Evolutionary conservation across 2,329 filamentous ascomycete species (phyloP).

Genomic region (Xylaria sp.): DNA sequence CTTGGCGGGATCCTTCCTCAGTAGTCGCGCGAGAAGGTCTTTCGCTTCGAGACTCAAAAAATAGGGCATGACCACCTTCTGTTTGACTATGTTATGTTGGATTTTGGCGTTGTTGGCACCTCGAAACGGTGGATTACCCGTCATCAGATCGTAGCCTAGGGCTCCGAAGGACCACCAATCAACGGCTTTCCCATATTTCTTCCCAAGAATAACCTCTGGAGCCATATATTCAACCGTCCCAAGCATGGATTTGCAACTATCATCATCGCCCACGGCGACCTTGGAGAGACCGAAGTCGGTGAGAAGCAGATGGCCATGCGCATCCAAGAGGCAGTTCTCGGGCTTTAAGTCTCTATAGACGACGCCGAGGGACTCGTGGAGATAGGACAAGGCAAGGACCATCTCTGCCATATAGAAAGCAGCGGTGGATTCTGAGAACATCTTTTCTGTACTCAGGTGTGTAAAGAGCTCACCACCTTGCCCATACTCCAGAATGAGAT

Average conservation of each 20-base stretch:
- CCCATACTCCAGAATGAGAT: conserved; percentile 96
- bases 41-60: conserved; percentile 92
- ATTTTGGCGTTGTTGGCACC: conserved; percentile 94
- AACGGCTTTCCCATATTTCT: conserved; percentile 91
- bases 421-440: conserved; percentile 89
- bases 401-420: conserved; percentile 99
- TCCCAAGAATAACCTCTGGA: conserved; percentile 88
- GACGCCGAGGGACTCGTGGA: conserved; percentile 91
- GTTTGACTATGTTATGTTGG: conserved; percentile 93
- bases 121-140: conserved; percentile 88
- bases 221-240: conserved; percentile 99
- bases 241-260: conserved; percentile 84
- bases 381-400: conserved; percentile 90
- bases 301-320: conserved; percentile 89
- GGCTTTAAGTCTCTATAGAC: conserved; percentile 98
- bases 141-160: conserved; percentile 90
- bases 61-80: conserved; percentile 89
- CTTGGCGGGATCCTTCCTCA: conserved; percentile 93
- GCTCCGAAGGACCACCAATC: conserved; percentile 99
- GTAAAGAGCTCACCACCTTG: conserved; percentile 97
- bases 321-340: conserved; percentile 94
- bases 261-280: conserved; percentile 78
- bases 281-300: conserved; percentile 98
- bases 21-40: conserved; percentile 86
- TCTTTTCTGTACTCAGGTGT: conserved; percentile 91